These are phyloP conservation scores for Oryza longistaminata DNA, from an alignment of 176 grass and related monocot genomes.

Conservation along the genomic window DNA sequence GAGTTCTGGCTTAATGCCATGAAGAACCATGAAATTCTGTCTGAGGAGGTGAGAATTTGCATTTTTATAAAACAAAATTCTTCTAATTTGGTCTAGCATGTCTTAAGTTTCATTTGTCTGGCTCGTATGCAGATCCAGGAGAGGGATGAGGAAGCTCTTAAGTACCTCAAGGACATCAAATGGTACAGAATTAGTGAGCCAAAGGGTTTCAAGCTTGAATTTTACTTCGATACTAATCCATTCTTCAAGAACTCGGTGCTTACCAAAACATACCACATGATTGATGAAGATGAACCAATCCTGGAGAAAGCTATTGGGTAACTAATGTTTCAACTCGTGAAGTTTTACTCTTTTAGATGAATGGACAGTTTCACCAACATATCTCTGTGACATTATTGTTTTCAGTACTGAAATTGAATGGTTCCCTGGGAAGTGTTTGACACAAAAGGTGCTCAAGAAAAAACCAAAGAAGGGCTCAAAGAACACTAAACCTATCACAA, in stretches of 20 bases:
- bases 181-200: slow-evolving; percentile 70
- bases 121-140: slow-evolving; percentile 69
- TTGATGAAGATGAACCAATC: slow-evolving; percentile 91
- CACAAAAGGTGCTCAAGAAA: slow-evolving; percentile 92
- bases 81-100: background rate
- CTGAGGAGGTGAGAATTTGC: slow-evolving; percentile 65
- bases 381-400: background rate
- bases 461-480: slow-evolving; percentile 94
- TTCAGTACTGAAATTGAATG: slow-evolving; percentile 90
- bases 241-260: slow-evolving; percentile 89
- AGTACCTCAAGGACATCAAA: slow-evolving; percentile 93
- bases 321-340: background rate
- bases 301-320: slow-evolving; percentile 96
- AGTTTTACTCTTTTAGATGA: background rate
- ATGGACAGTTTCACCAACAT: background rate
- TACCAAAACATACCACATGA: slow-evolving; percentile 95
- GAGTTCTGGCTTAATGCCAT: slow-evolving; percentile 96
- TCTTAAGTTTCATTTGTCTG: background rate
- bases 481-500: slow-evolving; percentile 82
- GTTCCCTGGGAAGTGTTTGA: slow-evolving; percentile 84
- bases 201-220: slow-evolving; percentile 96
- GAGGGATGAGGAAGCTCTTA: slow-evolving; percentile 85
- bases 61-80: background rate
- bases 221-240: slow-evolving; percentile 75
- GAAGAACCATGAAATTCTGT: slow-evolving; percentile 85